Conservation (phyloP, 176 grass and related monocot genomes). For the Chrysopogon serrulatus region DNA sequence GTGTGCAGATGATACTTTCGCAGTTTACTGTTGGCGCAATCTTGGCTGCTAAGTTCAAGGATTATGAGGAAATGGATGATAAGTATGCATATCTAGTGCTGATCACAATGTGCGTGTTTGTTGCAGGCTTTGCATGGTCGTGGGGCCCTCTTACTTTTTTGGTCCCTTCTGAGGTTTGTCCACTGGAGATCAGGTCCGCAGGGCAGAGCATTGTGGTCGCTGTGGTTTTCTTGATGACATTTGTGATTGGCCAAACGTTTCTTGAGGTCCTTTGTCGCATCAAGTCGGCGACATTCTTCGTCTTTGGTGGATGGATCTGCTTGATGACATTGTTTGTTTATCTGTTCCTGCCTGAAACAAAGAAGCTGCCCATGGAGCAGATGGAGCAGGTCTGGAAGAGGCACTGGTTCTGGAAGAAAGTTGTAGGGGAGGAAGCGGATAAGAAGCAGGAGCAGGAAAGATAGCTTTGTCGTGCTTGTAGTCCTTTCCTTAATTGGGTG, state of each 20-base stretch:
- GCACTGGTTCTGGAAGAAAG: conserved; percentile 74
- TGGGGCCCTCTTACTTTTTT: conserved; percentile 76
- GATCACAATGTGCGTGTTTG: conserved; percentile 58
- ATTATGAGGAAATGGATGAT: conserved; percentile 47
- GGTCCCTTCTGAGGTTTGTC: conserved; percentile 62
- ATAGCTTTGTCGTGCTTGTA: not conserved
- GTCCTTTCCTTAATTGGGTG: not conserved
- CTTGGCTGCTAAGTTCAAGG: conserved; percentile 58
- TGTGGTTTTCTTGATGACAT: conserved; percentile 56
- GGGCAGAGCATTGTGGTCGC: conserved; percentile 77
- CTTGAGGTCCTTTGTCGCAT: conserved; percentile 50
- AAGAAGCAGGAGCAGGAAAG: not conserved
- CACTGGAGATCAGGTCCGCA: conserved; percentile 73
- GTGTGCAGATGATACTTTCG: conserved; percentile 71
- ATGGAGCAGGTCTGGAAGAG: conserved; percentile 71
- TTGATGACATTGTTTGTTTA: conserved; percentile 58
- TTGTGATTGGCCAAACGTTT: conserved; percentile 65
- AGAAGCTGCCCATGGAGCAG: conserved; percentile 72
- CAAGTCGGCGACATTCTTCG: conserved; percentile 60
- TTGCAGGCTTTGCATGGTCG: conserved; percentile 71
- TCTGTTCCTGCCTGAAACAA: conserved; percentile 71
- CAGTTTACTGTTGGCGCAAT: conserved; percentile 51
- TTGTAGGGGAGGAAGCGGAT: conserved; percentile 41
- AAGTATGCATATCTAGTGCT: conserved; percentile 52
- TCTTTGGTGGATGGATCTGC: conserved; percentile 53